phyloP scores from a whole-genome alignment of 768 basidiomycete genomes.

The Pulveroboletus ravenelii region DNA sequence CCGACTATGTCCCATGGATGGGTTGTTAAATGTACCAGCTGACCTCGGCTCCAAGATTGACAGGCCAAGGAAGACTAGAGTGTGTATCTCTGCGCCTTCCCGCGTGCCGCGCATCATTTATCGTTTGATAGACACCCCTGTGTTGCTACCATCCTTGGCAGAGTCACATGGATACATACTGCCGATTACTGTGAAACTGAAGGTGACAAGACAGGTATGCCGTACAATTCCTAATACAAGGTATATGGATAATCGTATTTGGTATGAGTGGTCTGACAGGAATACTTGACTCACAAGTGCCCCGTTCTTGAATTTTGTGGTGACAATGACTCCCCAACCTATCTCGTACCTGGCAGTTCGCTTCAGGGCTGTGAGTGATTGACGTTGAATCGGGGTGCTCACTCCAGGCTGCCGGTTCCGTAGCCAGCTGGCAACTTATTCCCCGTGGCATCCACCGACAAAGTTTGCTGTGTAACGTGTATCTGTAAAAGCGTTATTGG shows the following conservation, averaged over 20 bases:
- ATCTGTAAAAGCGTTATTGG: conserved; percentile 1
- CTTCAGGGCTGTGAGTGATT: conserved; percentile 20
- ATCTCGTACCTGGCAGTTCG: conserved; percentile 1
- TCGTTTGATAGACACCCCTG: conserved; percentile 1
- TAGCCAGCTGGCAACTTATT: conserved; percentile 8
- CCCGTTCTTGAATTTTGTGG: conserved; percentile 6
- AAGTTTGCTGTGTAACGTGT: conserved; percentile 5
- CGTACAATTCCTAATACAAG: conserved; percentile 24
- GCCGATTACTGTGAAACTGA: conserved; percentile 1
- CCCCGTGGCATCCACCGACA: conserved; percentile 19
- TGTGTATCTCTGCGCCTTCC: conserved; percentile 1
- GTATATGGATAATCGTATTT: conserved; percentile 20
- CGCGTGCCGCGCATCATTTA: conserved; percentile 1
- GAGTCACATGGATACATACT: background rate
- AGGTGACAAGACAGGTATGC: conserved; percentile 17
- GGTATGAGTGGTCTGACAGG: conserved; percentile 15
- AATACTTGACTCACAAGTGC: conserved; percentile 11
- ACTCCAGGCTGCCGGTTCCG: conserved; percentile 27
- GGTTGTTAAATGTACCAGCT: background rate
- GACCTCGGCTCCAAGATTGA: conserved; percentile 6
- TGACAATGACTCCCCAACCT: conserved; percentile 4
- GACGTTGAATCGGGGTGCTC: conserved; percentile 13
- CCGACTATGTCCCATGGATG: conserved; percentile 4
- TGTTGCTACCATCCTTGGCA: background rate
- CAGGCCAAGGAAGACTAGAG: conserved; percentile 4